Evolutionary conservation across 2,329 filamentous ascomycete species (phyloP).

Genomic region (Sclerotinia trifoliorum): DNA sequence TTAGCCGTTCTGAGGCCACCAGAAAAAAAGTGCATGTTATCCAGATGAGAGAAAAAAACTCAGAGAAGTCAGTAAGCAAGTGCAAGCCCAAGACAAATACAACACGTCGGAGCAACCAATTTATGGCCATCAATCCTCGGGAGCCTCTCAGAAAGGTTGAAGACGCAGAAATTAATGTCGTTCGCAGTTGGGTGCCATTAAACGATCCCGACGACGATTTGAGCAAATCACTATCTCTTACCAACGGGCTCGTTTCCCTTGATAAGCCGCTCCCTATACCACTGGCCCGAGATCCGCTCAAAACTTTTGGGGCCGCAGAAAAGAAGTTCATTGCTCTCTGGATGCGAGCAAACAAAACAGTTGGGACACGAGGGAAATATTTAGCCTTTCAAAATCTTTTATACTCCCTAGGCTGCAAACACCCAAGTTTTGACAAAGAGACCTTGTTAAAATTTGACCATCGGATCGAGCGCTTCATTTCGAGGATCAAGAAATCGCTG

Average conservation of each 20-base stretch:
- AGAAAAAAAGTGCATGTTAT: background rate
- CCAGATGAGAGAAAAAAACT: background rate
- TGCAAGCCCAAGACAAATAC: background rate
- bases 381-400: background rate
- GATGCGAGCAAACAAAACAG: background rate
- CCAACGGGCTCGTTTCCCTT: background rate
- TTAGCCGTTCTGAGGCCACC: background rate
- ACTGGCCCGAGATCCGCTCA: background rate
- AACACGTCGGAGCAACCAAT: background rate
- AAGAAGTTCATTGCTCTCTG: background rate
- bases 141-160: background rate
- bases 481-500: background rate
- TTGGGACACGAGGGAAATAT: background rate
- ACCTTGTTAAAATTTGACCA: background rate
- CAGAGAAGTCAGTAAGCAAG: background rate
- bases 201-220: background rate
- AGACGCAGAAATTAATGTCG: no score
- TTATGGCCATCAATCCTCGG: background rate
- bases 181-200: background rate
- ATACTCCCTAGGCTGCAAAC: background rate
- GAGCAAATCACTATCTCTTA: background rate
- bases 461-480: background rate
- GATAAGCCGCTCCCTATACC: background rate
- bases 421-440: constrained; percentile 8
- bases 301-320: background rate